Conservation (phyloP, 139 green algal species). For the Spirogloea muscicola region DNA sequence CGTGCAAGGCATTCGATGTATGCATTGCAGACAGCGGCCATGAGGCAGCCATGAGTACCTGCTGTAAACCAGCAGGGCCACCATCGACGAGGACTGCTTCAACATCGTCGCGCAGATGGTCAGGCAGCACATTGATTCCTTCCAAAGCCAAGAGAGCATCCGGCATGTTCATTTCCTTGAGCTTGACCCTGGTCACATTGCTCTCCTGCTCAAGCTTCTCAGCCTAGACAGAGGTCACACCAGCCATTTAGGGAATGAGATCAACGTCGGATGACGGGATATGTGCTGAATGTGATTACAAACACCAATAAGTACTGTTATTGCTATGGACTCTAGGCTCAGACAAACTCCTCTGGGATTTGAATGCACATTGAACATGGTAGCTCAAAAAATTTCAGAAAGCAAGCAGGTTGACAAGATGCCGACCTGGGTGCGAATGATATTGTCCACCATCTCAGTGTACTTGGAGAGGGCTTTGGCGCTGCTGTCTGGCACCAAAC, state of each 20-base stretch:
- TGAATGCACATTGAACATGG: no score
- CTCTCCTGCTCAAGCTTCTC: constrained; percentile 65
- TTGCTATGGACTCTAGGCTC: no score
- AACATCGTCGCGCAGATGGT: constrained; percentile 69
- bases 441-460: constrained; percentile 76
- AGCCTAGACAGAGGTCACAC: constrained; percentile 10
- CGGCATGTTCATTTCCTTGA: constrained; percentile 67
- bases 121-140: constrained; percentile 59
- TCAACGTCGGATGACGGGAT: no score
- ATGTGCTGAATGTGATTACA: no score
- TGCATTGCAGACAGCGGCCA: no score
- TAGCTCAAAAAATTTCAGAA: not conserved
- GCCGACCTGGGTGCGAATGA: constrained; percentile 64
- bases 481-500: constrained; percentile 37
- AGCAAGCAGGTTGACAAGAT: no score
- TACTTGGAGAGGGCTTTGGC: constrained; percentile 50
- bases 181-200: constrained; percentile 72
- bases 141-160: constrained; percentile 48
- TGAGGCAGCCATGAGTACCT: no score
- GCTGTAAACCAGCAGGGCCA: not conserved
- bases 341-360: no score
- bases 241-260: no score
- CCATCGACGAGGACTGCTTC: constrained; percentile 46
- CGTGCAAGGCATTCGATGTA: no score
- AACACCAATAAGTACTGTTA: no score